Base-by-base conservation (phyloP, 106 monocot species). In the Gastrodia elata region DNA sequence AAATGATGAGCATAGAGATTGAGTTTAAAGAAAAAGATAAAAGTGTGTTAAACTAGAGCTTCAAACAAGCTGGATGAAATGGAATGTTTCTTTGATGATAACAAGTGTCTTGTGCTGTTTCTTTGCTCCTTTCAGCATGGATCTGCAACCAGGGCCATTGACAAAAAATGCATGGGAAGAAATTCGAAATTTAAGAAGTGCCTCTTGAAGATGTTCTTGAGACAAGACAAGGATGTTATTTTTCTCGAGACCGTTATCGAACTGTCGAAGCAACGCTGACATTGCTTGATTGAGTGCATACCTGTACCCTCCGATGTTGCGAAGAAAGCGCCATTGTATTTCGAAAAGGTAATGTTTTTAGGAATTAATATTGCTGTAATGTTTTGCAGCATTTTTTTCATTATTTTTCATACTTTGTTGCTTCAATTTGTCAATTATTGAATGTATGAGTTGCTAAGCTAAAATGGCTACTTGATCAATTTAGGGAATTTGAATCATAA, bases 331-430 rank as follows among this genome's bases (percentile, higher is more conserved):
- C 96, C 96, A 55, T 80, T 92, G 79, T 96, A 92, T 71, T 96
- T 96, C 65, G 92, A 89, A 81, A 96, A 96, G 95, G 95, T 96
- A 32, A n/a, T n/a, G n/a, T n/a, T n/a, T n/a, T n/a, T n/a, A n/a
- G n/a, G n/a, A n/a, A n/a, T 90, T 94, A 30, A 73, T n/a, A n/a
- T n/a, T n/a, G n/a, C n/a, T n/a, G n/a, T n/a, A n/a, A n/a, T n/a
- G n/a, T n/a, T n/a, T n/a, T n/a, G n/a, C n/a, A n/a, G n/a, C n/a
- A n/a, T n/a, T n/a, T n/a, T n/a, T n/a, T n/a, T n/a, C n/a, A n/a
- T n/a, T n/a, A n/a, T n/a, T n/a, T n/a, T n/a, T n/a, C n/a, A n/a
- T n/a, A n/a, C n/a, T n/a, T n/a, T n/a, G n/a, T n/a, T n/a, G n/a
- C n/a, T n/a, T n/a, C n/a, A n/a, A n/a, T n/a, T n/a, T n/a, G n/a